Percentiles rank a stretch among this genome's conserved stretches.
Evolutionary conservation across 495 filamentous ascomycete genomes (phyloP).

Genomic region (Penicillium odoratum): DNA sequence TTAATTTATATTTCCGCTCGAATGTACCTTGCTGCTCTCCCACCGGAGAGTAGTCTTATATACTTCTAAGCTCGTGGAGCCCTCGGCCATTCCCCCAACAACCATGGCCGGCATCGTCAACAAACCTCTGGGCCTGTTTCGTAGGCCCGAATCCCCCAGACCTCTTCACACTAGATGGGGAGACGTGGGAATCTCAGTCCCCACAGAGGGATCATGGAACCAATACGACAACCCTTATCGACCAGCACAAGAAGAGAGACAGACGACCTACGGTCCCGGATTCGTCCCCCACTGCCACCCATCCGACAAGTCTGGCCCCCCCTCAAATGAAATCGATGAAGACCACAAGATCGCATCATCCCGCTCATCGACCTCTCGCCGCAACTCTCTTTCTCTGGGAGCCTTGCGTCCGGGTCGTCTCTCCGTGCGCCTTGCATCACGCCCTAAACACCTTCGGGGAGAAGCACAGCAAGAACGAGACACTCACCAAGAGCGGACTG

Average conservation of each 20-base stretch:
- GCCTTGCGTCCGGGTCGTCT: slow-evolving; percentile 32
- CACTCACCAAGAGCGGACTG: slow-evolving; percentile 12
- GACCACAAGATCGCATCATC: not conserved
- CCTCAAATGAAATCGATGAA: slow-evolving; percentile 5
- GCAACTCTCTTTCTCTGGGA: slow-evolving; percentile 29
- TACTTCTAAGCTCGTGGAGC: not conserved
- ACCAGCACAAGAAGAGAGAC: slow-evolving; percentile 14
- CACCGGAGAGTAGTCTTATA: not conserved
- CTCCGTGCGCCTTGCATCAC: slow-evolving; percentile 34
- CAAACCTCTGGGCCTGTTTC: slow-evolving; percentile 35
- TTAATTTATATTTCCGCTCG: slow-evolving; percentile 2
- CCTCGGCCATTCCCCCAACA: not conserved
- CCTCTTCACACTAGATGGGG: slow-evolving; percentile 44
- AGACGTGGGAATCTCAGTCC: slow-evolving; percentile 38
- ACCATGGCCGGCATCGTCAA: slow-evolving; percentile 35
- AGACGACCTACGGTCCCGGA: slow-evolving; percentile 29
- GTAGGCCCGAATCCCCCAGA: slow-evolving; percentile 28
- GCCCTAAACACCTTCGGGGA: slow-evolving; percentile 19
- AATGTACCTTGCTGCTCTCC: slow-evolving; percentile 13
- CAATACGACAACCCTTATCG: slow-evolving; percentile 39
- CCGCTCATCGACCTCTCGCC: slow-evolving; percentile 1
- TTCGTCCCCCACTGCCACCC: slow-evolving; percentile 26
- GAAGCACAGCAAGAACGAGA: slow-evolving; percentile 14
- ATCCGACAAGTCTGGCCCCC: slow-evolving; percentile 7
- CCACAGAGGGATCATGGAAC: slow-evolving; percentile 44